phyloP scores from a whole-genome alignment of 164 flowering plant species.

The Vitis labrusca region DNA sequence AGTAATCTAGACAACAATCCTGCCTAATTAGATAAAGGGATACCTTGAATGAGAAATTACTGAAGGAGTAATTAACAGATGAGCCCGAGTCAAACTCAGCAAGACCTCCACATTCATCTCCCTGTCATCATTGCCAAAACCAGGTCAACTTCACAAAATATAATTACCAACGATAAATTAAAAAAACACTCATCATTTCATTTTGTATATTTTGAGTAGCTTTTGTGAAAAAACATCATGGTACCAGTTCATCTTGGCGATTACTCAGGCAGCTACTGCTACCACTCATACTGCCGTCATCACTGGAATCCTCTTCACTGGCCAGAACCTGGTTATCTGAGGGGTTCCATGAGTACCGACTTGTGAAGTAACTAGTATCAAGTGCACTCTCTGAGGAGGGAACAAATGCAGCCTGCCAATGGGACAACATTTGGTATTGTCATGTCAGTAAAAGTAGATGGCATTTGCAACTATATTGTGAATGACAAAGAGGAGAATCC shows the following conservation, averaged over 20 bases:
- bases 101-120: constrained; percentile 82
- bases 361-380: constrained; percentile 98
- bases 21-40: background rate
- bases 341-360: constrained; percentile 87
- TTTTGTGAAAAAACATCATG: too few species aligned
- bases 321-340: constrained; percentile 61
- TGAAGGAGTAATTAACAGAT: constrained; percentile 79
- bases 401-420: constrained; percentile 91
- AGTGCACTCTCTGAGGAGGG: constrained; percentile 89
- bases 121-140: constrained; percentile 40
- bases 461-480: background rate
- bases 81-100: constrained; percentile 78
- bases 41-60: constrained; percentile 99
- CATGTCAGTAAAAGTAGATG: background rate
- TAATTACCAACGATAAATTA: background rate
- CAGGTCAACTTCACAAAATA: constrained; percentile 4
- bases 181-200: background rate
- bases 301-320: constrained; percentile 88
- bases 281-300: constrained; percentile 78
- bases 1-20: too few species aligned
- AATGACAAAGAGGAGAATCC: background rate
- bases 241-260: constrained; percentile 87
- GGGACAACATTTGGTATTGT: background rate
- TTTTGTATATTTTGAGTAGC: background rate
- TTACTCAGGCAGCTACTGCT: constrained; percentile 80